These are phyloP conservation scores for Cercospora beticola DNA, from an alignment of 2,329 filamentous ascomycete species.

Conservation along the genomic window DNA sequence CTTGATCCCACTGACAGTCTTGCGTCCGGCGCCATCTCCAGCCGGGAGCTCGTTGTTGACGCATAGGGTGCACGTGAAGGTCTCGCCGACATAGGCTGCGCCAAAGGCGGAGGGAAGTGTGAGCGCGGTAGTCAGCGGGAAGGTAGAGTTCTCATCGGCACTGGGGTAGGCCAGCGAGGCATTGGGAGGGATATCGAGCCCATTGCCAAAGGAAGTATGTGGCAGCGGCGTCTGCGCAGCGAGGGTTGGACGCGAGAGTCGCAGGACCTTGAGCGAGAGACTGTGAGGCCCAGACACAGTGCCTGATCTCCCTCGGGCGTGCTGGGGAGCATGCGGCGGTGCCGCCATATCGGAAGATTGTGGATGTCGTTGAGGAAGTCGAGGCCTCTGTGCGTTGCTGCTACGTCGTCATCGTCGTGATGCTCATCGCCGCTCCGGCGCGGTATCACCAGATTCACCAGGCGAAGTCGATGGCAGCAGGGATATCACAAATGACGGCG, in stretches of 20 bases:
- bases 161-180: conserved; percentile 74
- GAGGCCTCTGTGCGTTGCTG: neutral
- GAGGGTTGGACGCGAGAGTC: conserved; percentile 79
- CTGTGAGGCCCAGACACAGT: conserved; percentile 63
- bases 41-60: conserved; percentile 77
- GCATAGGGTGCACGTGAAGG: conserved; percentile 89
- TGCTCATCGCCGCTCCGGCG: neutral
- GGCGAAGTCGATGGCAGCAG: neutral
- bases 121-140: conserved; percentile 62
- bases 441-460: neutral
- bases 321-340: conserved; percentile 27
- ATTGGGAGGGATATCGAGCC: conserved; percentile 53
- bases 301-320: conserved; percentile 41
- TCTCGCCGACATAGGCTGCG: conserved; percentile 92
- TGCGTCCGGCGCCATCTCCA: conserved; percentile 42
- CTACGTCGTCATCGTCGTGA: neutral
- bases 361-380: neutral
- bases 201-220: conserved; percentile 48
- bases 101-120: conserved; percentile 90
- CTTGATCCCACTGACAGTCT: conserved; percentile 68
- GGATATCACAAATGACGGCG: neutral
- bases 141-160: conserved; percentile 48
- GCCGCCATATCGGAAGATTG: neutral
- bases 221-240: conserved; percentile 68
- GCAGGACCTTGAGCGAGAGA: conserved; percentile 76